These are phyloP conservation scores for Komagataella populi DNA, from an alignment of 805 yeast species.

Conservation along the genomic window DNA sequence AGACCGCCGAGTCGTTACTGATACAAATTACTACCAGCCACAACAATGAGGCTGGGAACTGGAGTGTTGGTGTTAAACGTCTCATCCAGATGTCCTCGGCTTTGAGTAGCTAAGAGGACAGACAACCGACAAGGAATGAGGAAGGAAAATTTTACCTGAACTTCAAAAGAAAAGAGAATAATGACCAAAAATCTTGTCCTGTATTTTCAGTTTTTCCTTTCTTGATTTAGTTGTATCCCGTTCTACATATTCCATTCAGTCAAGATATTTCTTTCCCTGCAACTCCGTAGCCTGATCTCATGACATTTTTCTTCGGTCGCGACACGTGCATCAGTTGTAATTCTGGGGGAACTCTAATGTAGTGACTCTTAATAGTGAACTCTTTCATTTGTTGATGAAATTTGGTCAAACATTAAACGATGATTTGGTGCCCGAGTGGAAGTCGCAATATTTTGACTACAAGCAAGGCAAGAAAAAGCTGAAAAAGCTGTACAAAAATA, in stretches of 20 bases:
- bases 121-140: not conserved
- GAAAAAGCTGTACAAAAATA: slow-evolving; percentile 10
- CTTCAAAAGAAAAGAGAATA: no score
- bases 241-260: not conserved
- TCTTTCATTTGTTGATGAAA: slow-evolving; percentile 31
- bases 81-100: slow-evolving; percentile 64
- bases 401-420: slow-evolving; percentile 56
- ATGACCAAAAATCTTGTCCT: not conserved
- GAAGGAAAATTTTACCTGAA: not conserved
- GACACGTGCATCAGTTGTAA: not conserved
- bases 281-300: not conserved
- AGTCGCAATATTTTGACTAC: slow-evolving; percentile 64
- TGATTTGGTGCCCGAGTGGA: slow-evolving; percentile 81
- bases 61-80: slow-evolving; percentile 89
- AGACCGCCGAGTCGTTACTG: slow-evolving; percentile 42
- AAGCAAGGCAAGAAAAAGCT: slow-evolving; percentile 30
- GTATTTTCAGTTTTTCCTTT: not conserved
- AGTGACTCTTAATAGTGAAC: not conserved
- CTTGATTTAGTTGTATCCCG: not conserved
- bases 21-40: slow-evolving; percentile 48
- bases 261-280: not conserved
- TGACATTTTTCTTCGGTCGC: not conserved
- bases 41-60: slow-evolving; percentile 69
- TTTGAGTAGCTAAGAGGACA: not conserved
- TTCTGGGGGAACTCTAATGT: not conserved